Percentiles rank a stretch among this genome's conserved stretches.
These are phyloP conservation scores for Trichoderma lentiforme DNA, from an alignment of 2,329 filamentous ascomycete species.

Conservation along the genomic window DNA sequence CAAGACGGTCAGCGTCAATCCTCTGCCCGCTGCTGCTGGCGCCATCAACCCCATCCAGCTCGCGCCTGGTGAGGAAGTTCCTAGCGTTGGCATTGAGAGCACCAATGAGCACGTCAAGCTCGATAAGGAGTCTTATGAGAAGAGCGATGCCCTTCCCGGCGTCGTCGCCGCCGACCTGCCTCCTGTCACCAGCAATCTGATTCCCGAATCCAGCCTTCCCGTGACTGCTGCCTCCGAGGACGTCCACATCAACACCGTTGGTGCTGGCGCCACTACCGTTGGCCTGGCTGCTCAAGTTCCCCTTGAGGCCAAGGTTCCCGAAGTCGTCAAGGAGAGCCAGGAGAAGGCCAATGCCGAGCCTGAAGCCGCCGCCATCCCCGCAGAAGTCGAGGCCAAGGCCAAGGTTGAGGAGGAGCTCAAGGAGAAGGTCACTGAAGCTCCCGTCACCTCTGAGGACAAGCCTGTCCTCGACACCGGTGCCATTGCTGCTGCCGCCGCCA, in stretches of 20 bases:
- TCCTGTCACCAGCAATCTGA: constrained; percentile 59
- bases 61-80: constrained; percentile 76
- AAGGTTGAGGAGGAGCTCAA: constrained; percentile 68
- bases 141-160: constrained; percentile 63
- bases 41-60: constrained; percentile 77
- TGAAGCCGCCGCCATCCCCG: constrained; percentile 64
- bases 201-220: constrained; percentile 79
- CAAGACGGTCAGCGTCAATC: constrained; percentile 56
- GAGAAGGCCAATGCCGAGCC: constrained; percentile 59
- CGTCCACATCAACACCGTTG: constrained; percentile 51
- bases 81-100: constrained; percentile 67
- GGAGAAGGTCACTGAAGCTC: constrained; percentile 60
- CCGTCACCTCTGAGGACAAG: constrained; percentile 55
- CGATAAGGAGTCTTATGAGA: constrained; percentile 84
- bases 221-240: constrained; percentile 44
- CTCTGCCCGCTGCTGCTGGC: constrained; percentile 59
- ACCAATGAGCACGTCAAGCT: constrained; percentile 69
- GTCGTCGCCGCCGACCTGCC: constrained; percentile 42
- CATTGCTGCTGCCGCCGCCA: constrained; percentile 35
- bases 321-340: constrained; percentile 68
- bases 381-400: constrained; percentile 68
- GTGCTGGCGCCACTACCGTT: constrained; percentile 62
- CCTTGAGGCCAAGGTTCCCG: constrained; percentile 49
- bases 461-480: constrained; percentile 49
- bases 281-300: constrained; percentile 66